A percentile compares a stretch with the other conserved stretches of the same genome.
phyloP scores from a whole-genome alignment of 148 eudicot species.

The Camellia japonica region DNA sequence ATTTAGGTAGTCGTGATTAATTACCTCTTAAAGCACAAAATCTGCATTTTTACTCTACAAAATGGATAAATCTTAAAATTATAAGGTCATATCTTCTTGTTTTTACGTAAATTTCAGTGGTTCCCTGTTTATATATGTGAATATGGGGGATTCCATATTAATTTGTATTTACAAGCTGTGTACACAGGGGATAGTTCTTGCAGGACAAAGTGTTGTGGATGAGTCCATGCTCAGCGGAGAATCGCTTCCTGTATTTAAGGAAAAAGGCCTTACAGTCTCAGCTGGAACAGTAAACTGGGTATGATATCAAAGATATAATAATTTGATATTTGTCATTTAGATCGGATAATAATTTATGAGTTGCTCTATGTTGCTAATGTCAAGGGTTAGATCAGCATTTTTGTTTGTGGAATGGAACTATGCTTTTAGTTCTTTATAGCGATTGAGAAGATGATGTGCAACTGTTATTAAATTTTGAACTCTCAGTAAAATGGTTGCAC shows the following conservation, averaged over 20 bases:
- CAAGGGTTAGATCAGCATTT: background rate
- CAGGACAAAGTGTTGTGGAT: conserved; percentile 96
- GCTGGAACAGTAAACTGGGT: conserved; percentile 99
- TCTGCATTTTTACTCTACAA: background rate
- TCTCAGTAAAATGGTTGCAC: background rate
- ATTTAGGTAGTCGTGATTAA: background rate
- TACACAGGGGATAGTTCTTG: conserved; percentile 74
- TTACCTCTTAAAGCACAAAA: conserved; percentile 2
- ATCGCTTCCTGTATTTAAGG: conserved; percentile 93
- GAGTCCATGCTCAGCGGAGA: conserved; percentile 99
- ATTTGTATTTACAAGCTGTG: conserved; percentile 16
- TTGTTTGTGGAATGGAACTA: background rate
- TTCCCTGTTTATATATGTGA: conserved; percentile 11
- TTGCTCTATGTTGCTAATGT: background rate
- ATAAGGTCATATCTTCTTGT: background rate
- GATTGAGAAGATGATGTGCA: background rate
- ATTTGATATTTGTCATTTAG: background rate
- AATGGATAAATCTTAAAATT: background rate
- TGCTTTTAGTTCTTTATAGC: background rate
- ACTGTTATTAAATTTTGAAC: background rate
- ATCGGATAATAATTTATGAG: background rate
- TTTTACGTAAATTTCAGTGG: background rate
- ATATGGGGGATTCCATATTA: conserved; percentile 14
- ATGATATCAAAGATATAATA: conserved; percentile 15
- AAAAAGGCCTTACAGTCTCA: conserved; percentile 66